phyloP scores from a whole-genome alignment of 192 early-diverging fungal species.

The Coemansia sp. region DNA sequence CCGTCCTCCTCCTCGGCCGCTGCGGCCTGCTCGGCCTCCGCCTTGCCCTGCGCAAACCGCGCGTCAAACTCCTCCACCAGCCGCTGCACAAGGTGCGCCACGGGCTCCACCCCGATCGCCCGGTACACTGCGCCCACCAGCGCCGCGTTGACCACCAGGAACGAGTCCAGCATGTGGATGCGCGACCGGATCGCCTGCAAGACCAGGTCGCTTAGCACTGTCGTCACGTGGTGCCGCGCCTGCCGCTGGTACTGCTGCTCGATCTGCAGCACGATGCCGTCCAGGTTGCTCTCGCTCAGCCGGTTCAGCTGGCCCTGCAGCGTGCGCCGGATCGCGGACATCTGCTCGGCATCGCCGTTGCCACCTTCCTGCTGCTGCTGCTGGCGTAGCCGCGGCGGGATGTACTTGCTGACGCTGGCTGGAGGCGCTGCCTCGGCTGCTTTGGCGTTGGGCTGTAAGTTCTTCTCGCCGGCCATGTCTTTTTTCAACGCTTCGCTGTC shows the following conservation, averaged over 20 bases:
- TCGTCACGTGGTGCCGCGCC: slow-evolving; percentile 71
- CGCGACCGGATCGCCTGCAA: slow-evolving; percentile 76
- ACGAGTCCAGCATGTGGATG: slow-evolving; percentile 86
- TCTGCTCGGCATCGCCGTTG: slow-evolving; percentile 64
- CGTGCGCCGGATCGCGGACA: slow-evolving; percentile 70
- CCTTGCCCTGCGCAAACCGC: slow-evolving; percentile 46
- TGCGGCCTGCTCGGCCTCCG: slow-evolving; percentile 16
- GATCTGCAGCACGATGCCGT: slow-evolving; percentile 76
- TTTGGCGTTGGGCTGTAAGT: too few species aligned
- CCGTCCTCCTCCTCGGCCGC: slow-evolving; percentile 52
- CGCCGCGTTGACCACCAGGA: slow-evolving; percentile 86
- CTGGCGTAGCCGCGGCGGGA: slow-evolving; percentile 84
- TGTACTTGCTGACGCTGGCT: slow-evolving; percentile 61
- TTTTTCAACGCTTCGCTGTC: too few species aligned
- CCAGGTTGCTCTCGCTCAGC: slow-evolving; percentile 89
- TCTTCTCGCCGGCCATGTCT: too few species aligned
- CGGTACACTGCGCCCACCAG: slow-evolving; percentile 78
- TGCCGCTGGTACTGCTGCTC: slow-evolving; percentile 72
- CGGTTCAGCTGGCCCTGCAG: slow-evolving; percentile 86
- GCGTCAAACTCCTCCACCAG: slow-evolving; percentile 70
- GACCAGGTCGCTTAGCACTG: slow-evolving; percentile 75
- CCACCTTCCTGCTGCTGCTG: slow-evolving; percentile 55
- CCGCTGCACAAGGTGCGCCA: slow-evolving; percentile 73
- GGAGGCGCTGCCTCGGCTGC: too few species aligned
- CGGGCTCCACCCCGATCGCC: slow-evolving; percentile 83